These are phyloP conservation scores for Apophysomyces variabilis DNA, from an alignment of 371 early-diverging fungal species.

Conservation along the genomic window DNA sequence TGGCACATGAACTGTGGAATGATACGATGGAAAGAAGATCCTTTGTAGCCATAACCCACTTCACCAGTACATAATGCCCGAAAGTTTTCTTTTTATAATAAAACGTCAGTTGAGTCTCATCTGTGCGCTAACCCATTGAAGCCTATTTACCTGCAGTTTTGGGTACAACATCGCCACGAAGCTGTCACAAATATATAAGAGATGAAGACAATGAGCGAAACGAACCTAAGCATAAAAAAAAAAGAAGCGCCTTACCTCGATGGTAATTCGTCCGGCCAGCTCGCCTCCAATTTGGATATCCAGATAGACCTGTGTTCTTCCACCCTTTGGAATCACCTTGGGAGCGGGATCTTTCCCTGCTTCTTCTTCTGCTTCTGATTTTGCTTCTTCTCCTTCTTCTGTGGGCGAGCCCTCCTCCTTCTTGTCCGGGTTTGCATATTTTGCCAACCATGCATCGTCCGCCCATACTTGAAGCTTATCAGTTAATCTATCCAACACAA, in stretches of 20 bases:
- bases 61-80: conserved; percentile 40
- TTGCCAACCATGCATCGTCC: conserved; percentile 74
- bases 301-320: conserved; percentile 53
- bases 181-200: conserved; percentile 26
- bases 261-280: conserved; percentile 74
- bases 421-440: conserved; percentile 54
- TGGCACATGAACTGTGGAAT: conserved; percentile 97
- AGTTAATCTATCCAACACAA: not conserved
- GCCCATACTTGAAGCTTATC: conserved; percentile 62
- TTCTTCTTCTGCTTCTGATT: conserved; percentile 8
- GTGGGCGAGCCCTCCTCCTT: conserved; percentile 14
- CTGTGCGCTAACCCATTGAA: too few species aligned
- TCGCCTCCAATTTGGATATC: conserved; percentile 57
- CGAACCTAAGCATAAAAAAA: not conserved
- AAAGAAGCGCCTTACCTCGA: conserved; percentile 44
- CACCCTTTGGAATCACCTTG: conserved; percentile 7
- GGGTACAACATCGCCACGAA: conserved; percentile 79
- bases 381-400: conserved; percentile 14
- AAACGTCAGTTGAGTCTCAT: too few species aligned
- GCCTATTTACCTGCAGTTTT: conserved; percentile 59
- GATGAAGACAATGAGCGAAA: not conserved
- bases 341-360: not conserved
- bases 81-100: conserved; percentile 27
- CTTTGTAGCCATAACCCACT: conserved; percentile 80
- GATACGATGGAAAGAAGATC: conserved; percentile 86